Base-by-base conservation (phyloP, 495 filamentous ascomycete species). In the Lophiostoma macrostomum region DNA sequence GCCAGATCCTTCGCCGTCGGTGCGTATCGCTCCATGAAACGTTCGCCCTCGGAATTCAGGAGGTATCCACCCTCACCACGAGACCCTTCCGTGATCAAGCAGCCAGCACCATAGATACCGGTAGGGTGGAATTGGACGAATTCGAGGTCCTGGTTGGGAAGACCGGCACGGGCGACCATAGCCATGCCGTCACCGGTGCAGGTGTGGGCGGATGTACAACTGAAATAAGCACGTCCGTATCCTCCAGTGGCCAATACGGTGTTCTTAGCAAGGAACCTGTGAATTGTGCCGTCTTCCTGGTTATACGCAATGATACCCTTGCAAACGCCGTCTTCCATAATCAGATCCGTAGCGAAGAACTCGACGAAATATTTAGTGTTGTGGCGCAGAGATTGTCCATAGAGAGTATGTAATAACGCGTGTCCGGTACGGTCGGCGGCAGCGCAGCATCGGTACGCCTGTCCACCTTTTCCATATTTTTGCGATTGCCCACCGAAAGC, bases 311-410 rank as follows among this genome's bases (percentile, higher is more conserved):
- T 77, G 59, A 97, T 90, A 77, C 91, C 91, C 54, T 90, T 87
- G 77, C 91, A 97, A 70, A 88, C 86, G 48, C 93, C 93, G 66
- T 90, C 86, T 73, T 95, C 86, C 91, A 96, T 97, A 65, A 97
- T 80, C 69, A 97, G 75, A 71, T 97, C 91, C 52, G 95, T 76
- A 53, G 89, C 91, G 72, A 97, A 97, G 79, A 89, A 97, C 76
- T 97, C 91, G 67, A 97, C 96, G 76, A 97, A 96, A 80, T 96
- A 97, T 76, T 96, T 96, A 64, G 91, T 95, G 76, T 95, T 94
- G 76, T 97, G 89, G 65, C 88, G 77, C 47, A 97, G 80, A 50
- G 91, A 96, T 79, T 96, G 93, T 67, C 93, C 91, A 74, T 97
- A 97, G 62, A 97, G 85, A 35, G 91, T 97, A 80, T 97, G 91